Conservation (phyloP, 1,284 basidiomycete genomes). For the Puccinia novopanici region DNA sequence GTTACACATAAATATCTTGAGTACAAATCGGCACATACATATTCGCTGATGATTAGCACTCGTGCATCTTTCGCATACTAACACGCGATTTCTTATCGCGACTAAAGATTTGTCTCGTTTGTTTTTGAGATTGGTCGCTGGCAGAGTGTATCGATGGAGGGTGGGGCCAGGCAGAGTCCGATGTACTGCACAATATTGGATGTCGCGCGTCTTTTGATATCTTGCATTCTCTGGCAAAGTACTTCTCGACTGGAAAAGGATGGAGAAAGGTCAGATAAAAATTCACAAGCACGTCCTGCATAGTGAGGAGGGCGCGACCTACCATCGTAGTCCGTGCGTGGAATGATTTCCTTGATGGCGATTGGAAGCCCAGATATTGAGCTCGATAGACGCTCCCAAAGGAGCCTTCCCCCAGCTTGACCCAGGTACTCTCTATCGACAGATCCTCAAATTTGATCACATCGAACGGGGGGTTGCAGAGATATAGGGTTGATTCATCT, state of each 20-base stretch:
- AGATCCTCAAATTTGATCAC: constrained; percentile 72
- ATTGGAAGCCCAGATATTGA: constrained; percentile 93
- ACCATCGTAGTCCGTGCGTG: constrained; percentile 56
- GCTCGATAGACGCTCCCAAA: constrained; percentile 92
- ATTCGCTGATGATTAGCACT: constrained; percentile 55
- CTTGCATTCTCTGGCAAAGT: constrained; percentile 95
- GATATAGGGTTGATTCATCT: constrained; percentile 1
- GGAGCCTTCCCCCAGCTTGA: constrained; percentile 81
- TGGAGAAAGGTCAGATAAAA: neutral
- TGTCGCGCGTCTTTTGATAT: constrained; percentile 81
- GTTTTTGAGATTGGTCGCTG: constrained; percentile 25
- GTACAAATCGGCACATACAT: constrained; percentile 13
- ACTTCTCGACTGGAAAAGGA: constrained; percentile 70
- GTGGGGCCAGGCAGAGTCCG: constrained; percentile 82
- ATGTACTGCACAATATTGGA: constrained; percentile 91
- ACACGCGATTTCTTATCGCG: neutral
- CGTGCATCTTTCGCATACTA: constrained; percentile 53
- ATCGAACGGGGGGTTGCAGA: constrained; percentile 65
- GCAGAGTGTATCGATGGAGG: constrained; percentile 62
- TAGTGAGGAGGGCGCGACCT: neutral
- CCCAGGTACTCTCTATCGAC: constrained; percentile 57
- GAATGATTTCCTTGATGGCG: constrained; percentile 74
- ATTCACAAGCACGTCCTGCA: neutral
- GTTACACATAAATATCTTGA: constrained; percentile 58
- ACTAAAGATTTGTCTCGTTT: neutral